A percentile compares a stretch with the other conserved stretches of the same genome.
Conservation (phyloP, 176 grass and related monocot genomes). For the bread wheat (Triticum aestivum) region DNA sequence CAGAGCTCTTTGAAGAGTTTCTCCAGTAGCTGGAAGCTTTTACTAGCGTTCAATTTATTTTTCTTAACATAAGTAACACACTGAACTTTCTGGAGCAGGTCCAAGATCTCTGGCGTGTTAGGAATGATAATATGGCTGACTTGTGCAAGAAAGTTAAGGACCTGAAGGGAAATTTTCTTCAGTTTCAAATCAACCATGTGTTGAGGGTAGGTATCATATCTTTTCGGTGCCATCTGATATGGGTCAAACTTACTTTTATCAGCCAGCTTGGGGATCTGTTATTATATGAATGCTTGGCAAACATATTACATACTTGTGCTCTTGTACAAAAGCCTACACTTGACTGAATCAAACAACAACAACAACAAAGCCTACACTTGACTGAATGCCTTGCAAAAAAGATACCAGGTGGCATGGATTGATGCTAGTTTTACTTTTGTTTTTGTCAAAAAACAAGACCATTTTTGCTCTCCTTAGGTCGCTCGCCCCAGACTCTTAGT, state of each 20-base stretch:
- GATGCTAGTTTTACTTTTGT: neutral
- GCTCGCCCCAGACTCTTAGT: too few species aligned
- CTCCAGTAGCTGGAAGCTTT: neutral
- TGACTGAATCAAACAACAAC: too few species aligned
- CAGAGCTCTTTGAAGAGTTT: neutral
- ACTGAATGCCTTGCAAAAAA: neutral
- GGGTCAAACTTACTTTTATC: conserved; percentile 7
- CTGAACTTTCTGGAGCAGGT: conserved; percentile 38
- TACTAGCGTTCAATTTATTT: neutral
- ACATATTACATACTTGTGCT: neutral
- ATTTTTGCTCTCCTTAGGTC: too few species aligned
- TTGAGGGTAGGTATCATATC: conserved; percentile 40
- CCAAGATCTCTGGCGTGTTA: conserved; percentile 47
- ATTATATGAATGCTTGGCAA: neutral
- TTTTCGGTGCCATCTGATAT: neutral
- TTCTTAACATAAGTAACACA: neutral
- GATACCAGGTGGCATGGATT: neutral
- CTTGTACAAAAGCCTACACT: neutral
- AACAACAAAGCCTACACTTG: neutral
- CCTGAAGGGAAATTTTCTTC: conserved; percentile 43
- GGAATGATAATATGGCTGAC: conserved; percentile 41
- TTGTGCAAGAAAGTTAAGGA: conserved; percentile 54
- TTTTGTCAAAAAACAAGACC: neutral
- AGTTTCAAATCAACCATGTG: conserved; percentile 55
- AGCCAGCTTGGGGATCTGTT: neutral